Conservation (phyloP, 352 stramenopile genomes). For the Phytophthora fragariaefolia region DNA sequence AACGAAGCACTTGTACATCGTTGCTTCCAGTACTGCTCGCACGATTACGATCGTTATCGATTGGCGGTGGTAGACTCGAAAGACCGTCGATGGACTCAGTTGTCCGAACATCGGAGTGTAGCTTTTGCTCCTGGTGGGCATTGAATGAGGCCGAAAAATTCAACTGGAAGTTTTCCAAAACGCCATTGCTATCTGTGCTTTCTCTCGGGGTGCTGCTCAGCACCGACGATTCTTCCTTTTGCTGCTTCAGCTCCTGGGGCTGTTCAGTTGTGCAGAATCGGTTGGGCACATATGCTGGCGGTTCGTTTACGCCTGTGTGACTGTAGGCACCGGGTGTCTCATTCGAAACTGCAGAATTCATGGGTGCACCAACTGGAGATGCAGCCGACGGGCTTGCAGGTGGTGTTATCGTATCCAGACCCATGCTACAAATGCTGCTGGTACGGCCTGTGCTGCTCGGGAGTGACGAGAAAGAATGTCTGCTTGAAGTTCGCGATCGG, state of each 20-base stretch:
- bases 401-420: constrained; percentile 26
- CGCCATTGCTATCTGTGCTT: constrained; percentile 20
- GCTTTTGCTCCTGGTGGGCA: constrained; percentile 29
- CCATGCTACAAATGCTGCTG: constrained; percentile 38
- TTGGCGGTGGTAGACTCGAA: not conserved
- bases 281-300: constrained; percentile 25
- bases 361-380: constrained; percentile 10
- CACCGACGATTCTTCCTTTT: constrained; percentile 1
- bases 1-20: constrained; percentile 32
- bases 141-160: constrained; percentile 41
- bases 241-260: constrained; percentile 10
- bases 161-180: constrained; percentile 39
- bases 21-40: constrained; percentile 30
- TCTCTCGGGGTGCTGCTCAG: constrained; percentile 28
- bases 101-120: not conserved
- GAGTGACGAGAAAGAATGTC: constrained; percentile 32
- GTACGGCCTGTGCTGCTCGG: constrained; percentile 18
- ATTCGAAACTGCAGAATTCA: constrained; percentile 14
- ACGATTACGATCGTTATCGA: constrained; percentile 31
- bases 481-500: constrained; percentile 24
- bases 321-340: not conserved
- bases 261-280: constrained; percentile 28
- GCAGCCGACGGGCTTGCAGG: constrained; percentile 25
- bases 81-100: constrained; percentile 11
- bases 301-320: constrained; percentile 10